Base-by-base conservation (phyloP, 2,329 filamentous ascomycete species). In the Didymella pinodella region DNA sequence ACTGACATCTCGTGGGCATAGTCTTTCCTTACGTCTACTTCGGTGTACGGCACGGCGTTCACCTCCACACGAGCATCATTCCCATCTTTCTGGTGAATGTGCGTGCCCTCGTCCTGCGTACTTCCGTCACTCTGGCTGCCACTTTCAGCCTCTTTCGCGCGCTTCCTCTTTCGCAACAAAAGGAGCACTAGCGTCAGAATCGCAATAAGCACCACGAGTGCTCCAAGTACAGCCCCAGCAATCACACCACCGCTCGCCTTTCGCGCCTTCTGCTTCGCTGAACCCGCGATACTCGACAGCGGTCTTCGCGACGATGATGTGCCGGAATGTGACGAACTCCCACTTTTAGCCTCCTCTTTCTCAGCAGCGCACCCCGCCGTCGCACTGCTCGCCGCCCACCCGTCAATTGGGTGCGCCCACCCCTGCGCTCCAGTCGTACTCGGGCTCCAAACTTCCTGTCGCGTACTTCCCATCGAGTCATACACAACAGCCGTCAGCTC, bases 381-480 rank as follows among this genome's bases (percentile, higher is more conserved):
- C 2, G 52, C 22, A 12, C 16, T 49, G 20, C 41, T 49, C 16
- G 38, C 28, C 22, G 55, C 59, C 34, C 41, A 62, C 31, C 59
- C 59, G 26, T 62, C 59, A 34, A 62, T 62, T 2, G 53, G 52
- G 38, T 62, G 55, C 25, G 55, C 59, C 25, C 41, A 62, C 18
- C 41, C 59, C 12, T 59, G 48, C 10, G 55, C 55, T 1, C 59
- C 59, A 7, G 48, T 59, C 5, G 55, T 59, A 22, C 43, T 56
- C 2, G 55, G 43, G 3, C 36, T 28, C 55, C 52, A 59, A 14
- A 41, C 8, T 20, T 59, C 38, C 45, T 40, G 29, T 7, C 22
- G 45, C 16, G 43, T 26, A 7, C 36, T 43, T 0, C 55, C 55
- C 7, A 20, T 36, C 1, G 48, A 31, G 20, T 59, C 44, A 38